Base-by-base conservation (phyloP, 179 eudicot genomes). In the Beta corolliflora region DNA sequence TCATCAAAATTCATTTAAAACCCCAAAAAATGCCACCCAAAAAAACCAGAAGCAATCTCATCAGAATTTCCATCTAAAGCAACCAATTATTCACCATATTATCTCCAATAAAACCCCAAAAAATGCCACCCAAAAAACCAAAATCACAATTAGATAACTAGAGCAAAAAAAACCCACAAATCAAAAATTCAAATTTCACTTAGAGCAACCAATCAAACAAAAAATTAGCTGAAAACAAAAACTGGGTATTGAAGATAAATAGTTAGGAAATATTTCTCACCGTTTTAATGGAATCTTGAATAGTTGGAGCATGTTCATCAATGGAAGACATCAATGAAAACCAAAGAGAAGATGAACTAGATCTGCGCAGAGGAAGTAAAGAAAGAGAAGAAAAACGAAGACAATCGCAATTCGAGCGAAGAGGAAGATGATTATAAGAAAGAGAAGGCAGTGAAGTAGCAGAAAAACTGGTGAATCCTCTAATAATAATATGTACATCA, bases 351-450 rank as follows among this genome's bases (percentile, higher is more conserved):
- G 82, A 68, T 80, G 74, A 25, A 84, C 81, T 16, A 84, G 78
- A 77, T 84, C 83, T 82, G 83, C 82, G 82, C 88, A 84, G 29
- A 86, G 84, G 80, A 86, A 69, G 79, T 82, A 82, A 59, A 84
- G 81, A 69, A 84, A 70, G 58, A 85, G 21, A 58, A 89, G 71
- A 45, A 80, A 80, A 52, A 83, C 83, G 21, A 85, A 19, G 9
- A 81, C 64, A 9, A 82, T 15, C 61, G 86, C 81, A 64, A 84
- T 55, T 66, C 60, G 77, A 71, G 80, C 67, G 54, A 81, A 75
- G 71, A 81, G 55, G 60, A 81, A 66, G 69, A 81, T 55, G 58
- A 81, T 46, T 52, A 81, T 45, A 41, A 88, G 70, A 80, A 88
- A 75, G 18, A 88, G 79, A 23, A 81, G 78, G 73, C 16, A 88